These are phyloP conservation scores for Trametes versicolor DNA, from an alignment of 1,284 basidiomycete genomes.

Conservation along the genomic window DNA sequence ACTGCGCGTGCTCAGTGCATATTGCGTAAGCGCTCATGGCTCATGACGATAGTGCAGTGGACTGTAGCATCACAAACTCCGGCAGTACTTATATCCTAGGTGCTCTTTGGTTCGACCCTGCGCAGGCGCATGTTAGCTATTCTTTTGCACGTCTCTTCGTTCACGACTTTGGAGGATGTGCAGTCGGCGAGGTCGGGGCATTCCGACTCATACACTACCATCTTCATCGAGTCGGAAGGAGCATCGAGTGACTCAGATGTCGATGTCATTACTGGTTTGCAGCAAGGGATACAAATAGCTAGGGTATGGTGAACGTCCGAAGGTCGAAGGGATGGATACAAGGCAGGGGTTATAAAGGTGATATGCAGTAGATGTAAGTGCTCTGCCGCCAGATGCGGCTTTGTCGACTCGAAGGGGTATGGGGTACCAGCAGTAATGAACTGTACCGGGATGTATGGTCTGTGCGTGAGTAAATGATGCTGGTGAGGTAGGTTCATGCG, in stretches of 20 bases:
- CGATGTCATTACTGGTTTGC: neutral
- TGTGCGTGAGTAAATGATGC: neutral
- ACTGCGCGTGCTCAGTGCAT: neutral
- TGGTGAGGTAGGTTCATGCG: neutral
- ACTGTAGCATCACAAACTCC: slow-evolving; percentile 83
- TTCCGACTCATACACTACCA: too few relatives aligned
- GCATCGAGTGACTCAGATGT: too few relatives aligned
- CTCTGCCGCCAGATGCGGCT: neutral
- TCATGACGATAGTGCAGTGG: slow-evolving; percentile 71
- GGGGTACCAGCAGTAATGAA: neutral
- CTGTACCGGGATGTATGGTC: neutral
- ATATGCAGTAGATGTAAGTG: neutral
- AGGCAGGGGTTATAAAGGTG: neutral
- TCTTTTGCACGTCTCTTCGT: neutral
- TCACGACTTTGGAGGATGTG: too few relatives aligned
- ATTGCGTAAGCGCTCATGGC: slow-evolving; percentile 14
- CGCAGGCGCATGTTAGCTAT: slow-evolving; percentile 32
- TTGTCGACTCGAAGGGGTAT: neutral
- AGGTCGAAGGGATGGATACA: neutral
- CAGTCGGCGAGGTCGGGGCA: too few relatives aligned
- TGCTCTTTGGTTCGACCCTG: slow-evolving; percentile 58
- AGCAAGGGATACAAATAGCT: neutral
- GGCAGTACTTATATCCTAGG: too few relatives aligned
- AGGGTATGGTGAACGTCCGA: neutral
- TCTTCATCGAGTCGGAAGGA: too few relatives aligned